Base-by-base conservation (phyloP, 78 protist species). In the Dictyostelium citrinum region DNA sequence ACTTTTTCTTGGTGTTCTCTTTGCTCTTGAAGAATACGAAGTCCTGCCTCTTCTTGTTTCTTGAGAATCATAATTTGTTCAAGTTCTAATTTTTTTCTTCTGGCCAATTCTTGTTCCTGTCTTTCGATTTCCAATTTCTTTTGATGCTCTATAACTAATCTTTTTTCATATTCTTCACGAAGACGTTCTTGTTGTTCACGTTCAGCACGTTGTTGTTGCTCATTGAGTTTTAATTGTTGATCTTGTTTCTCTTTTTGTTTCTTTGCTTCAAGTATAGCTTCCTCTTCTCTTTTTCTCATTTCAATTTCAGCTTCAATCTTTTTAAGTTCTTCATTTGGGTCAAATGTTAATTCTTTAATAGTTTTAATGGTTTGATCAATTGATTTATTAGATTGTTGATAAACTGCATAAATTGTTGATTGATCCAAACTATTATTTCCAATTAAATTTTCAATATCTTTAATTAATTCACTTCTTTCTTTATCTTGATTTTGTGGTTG, bases 331-430 rank as follows among this genome's bases (percentile, higher is more conserved):
- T 84, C 83, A 10, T 88, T 72, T 14, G 74, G 70, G 22, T 88
- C 85, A 46, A 39, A 14, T 16, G 64, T 79, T 83, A 58, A 35
- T 16, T 60, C 45, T 9, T 78, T 76, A 6, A 88, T 61, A 10
- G 46, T 17, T n/a, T 78, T 29, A 2, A 79, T 83, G 9, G 93
- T 88, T 22, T 78, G 55, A 11, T 78, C 74, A 12, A 88, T 61
- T 5, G 70, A 77, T 17, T 82, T 82, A 35, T 76, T 76, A 20
- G 61, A 41, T 17, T 22, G 58, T 29, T 76, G 55, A 33, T 88
- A 75, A 33, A 88, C 71, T 20, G 43, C 85, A 76, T 43, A 88
- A 39, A 88, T 88, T 5, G 93, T 68, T 1, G 93, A 88, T 78
- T 88, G 85, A 27, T 72, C 35, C 20, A 88, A 31, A n/a, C 33